Evolutionary conservation across 257 asterid species (phyloP).

Genomic region (Solanum clarkiae): DNA sequence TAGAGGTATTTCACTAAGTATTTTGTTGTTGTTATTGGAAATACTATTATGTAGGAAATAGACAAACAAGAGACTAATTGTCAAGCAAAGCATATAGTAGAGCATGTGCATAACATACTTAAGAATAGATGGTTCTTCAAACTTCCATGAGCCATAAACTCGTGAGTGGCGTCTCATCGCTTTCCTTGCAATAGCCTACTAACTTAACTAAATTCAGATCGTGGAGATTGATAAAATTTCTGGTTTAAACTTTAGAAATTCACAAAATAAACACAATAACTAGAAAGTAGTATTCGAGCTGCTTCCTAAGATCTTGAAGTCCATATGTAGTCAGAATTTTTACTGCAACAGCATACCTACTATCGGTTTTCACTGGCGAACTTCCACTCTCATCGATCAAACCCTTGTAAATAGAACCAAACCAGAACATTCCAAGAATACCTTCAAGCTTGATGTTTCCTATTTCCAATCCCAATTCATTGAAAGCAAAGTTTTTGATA

Average conservation of each 20-base stretch:
- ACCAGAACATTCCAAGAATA: conserved; percentile 75
- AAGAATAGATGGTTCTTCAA: background rate
- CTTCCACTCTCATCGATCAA: conserved; percentile 59
- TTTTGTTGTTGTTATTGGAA: too few species aligned
- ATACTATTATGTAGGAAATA: too few species aligned
- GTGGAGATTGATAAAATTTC: background rate
- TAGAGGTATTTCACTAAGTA: too few species aligned
- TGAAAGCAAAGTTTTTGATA: conserved; percentile 45
- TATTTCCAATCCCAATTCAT: conserved; percentile 58
- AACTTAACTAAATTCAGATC: too few species aligned
- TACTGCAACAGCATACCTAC: conserved; percentile 71
- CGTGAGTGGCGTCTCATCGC: too few species aligned
- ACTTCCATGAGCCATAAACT: background rate
- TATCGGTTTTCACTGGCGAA: conserved; percentile 54
- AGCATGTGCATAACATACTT: background rate
- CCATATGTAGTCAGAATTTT: conserved; percentile 74
- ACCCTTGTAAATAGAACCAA: conserved; percentile 78
- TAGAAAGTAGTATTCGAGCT: conserved; percentile 35
- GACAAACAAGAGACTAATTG: too few species aligned
- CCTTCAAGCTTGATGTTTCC: conserved; percentile 55
- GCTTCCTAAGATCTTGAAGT: conserved; percentile 80
- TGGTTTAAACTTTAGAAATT: background rate
- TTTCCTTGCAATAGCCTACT: background rate
- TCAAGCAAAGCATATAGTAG: too few species aligned
- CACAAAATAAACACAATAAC: background rate